These are phyloP conservation scores for Glycine latifolia DNA, from an alignment of 306 rosid species.

Conservation along the genomic window DNA sequence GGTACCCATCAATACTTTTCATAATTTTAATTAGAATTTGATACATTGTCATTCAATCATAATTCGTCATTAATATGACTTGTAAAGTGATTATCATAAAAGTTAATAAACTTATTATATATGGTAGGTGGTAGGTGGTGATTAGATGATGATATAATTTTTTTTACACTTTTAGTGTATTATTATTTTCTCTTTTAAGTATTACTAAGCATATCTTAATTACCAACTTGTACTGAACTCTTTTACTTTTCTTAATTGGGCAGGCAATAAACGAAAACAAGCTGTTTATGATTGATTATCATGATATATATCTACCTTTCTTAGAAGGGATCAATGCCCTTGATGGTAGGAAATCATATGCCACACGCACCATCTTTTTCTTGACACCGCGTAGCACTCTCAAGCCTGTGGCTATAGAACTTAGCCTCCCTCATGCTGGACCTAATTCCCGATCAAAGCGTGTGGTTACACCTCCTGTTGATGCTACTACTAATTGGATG, in stretches of 20 bases:
- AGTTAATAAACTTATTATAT: no score
- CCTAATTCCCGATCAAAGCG: constrained; percentile 69
- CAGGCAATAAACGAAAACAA: constrained; percentile 80
- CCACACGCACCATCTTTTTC: constrained; percentile 80
- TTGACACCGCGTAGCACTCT: constrained; percentile 74
- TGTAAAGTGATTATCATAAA: no score
- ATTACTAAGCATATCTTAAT: not conserved
- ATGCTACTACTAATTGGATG: constrained; percentile 83
- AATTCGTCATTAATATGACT: no score
- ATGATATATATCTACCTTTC: constrained; percentile 88
- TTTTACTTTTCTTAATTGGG: not conserved
- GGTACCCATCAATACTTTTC: constrained; percentile 52
- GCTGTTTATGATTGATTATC: constrained; percentile 80
- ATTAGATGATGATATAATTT: no score
- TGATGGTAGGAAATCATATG: constrained; percentile 92
- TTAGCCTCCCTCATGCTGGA: constrained; percentile 73
- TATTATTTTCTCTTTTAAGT: no score
- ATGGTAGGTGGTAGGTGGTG: no score
- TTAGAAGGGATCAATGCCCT: constrained; percentile 78
- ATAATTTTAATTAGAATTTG: not conserved
- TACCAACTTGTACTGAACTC: not conserved
- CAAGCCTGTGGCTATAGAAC: constrained; percentile 92
- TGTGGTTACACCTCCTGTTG: constrained; percentile 71
- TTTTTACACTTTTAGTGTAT: no score
- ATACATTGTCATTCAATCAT: no score